phyloP scores from a whole-genome alignment of 768 basidiomycete genomes.

The Boletus rubroflammeus region DNA sequence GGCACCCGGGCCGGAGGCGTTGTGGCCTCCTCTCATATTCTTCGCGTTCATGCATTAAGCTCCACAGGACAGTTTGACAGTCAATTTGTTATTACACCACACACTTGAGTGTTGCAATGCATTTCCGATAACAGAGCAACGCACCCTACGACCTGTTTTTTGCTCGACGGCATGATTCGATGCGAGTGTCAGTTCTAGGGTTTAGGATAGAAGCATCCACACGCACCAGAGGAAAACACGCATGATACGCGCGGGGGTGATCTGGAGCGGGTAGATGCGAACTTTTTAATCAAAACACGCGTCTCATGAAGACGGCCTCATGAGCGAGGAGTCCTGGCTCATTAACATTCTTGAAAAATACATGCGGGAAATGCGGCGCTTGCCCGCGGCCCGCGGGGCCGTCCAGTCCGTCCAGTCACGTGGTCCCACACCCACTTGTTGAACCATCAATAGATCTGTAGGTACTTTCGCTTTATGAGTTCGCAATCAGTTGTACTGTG shows the following conservation, averaged over 20 bases:
- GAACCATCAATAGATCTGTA: background rate
- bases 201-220: constrained; percentile 6
- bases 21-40: too few species aligned
- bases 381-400: background rate
- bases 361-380: background rate
- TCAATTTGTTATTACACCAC: background rate
- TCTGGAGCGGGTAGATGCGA: background rate
- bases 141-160: constrained; percentile 9
- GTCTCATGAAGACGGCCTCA: background rate
- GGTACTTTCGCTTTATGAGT: constrained; percentile 32
- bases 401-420: constrained; percentile 18
- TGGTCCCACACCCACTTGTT: constrained; percentile 9
- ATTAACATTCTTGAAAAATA: background rate
- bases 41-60: too few species aligned
- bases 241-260: constrained; percentile 20
- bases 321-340: background rate
- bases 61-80: background rate
- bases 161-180: too few species aligned
- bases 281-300: background rate
- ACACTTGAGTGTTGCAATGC: too few species aligned
- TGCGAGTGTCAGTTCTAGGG: constrained; percentile 14
- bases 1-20: too few species aligned
- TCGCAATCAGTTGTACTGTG: constrained; percentile 43
- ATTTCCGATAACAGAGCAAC: background rate
- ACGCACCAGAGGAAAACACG: constrained; percentile 20